Evolutionary conservation across 2,329 filamentous ascomycete species (phyloP).

Genomic region (Verticillium dahliae): DNA sequence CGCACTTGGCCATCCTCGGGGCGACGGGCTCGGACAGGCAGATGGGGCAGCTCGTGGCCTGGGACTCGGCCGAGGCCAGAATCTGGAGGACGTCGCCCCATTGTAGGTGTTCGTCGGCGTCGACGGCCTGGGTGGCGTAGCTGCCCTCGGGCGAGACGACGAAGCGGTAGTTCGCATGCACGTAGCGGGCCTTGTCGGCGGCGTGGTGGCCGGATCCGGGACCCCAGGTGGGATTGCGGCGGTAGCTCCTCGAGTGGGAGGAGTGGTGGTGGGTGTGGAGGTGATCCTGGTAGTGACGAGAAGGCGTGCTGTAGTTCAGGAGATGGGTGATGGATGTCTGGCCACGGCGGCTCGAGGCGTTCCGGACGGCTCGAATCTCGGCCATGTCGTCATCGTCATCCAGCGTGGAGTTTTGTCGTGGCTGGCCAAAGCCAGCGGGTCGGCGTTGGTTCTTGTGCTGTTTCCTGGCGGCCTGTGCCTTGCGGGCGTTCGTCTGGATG

Average conservation of each 20-base stretch:
- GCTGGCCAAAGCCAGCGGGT: conserved; percentile 39
- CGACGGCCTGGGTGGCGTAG: conserved; percentile 73
- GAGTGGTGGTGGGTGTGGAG: conserved; percentile 41
- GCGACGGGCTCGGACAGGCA: conserved; percentile 90
- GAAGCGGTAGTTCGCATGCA: conserved; percentile 97
- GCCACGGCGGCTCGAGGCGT: conserved; percentile 67
- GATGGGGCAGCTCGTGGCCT: conserved; percentile 85
- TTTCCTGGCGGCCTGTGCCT: conserved; percentile 68
- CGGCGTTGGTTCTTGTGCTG: conserved; percentile 79
- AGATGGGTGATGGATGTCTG: conserved; percentile 97
- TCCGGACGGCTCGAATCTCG: conserved; percentile 59
- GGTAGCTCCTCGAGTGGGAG: conserved; percentile 48
- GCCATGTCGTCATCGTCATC: conserved; percentile 84
- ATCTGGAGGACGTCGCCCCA: conserved; percentile 91
- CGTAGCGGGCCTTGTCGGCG: conserved; percentile 80
- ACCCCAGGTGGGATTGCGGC: conserved; percentile 74
- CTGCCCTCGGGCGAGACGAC: conserved; percentile 77
- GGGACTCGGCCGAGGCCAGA: conserved; percentile 82
- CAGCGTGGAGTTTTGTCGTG: conserved; percentile 28
- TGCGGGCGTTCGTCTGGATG: conserved; percentile 52
- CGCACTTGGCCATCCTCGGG: conserved; percentile 93
- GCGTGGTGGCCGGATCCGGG: conserved; percentile 85
- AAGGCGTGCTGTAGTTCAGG: conserved; percentile 81
- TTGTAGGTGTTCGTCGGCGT: conserved; percentile 84
- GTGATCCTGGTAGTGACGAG: conserved; percentile 58